phyloP scores from a whole-genome alignment of 306 rosid genomes.

The Albizia julibrissin region DNA sequence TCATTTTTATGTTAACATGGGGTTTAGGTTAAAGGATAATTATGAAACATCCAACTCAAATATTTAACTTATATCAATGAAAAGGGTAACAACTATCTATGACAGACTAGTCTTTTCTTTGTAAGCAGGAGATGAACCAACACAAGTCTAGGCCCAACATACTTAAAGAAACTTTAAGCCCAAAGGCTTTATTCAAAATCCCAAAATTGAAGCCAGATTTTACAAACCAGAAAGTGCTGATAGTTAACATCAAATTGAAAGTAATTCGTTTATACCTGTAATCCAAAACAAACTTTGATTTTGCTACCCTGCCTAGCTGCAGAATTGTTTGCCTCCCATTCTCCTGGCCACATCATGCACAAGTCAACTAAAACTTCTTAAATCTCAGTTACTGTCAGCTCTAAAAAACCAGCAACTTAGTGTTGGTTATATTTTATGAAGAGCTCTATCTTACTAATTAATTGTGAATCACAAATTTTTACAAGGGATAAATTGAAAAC shows the following conservation, averaged over 20 bases:
- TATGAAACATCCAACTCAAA: not conserved
- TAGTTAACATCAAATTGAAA: not conserved
- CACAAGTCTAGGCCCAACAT: not conserved
- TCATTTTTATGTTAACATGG: no score
- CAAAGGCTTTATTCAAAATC: not conserved
- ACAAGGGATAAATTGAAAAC: not conserved
- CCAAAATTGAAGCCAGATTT: not conserved
- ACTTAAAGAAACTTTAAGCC: not conserved
- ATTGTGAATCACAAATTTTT: not conserved
- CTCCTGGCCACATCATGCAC: slow-evolving; percentile 48
- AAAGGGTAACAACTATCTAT: not conserved
- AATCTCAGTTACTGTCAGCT: not conserved
- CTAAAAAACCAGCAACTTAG: not conserved
- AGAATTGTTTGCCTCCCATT: slow-evolving; percentile 74
- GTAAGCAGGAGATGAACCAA: not conserved
- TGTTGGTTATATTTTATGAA: not conserved
- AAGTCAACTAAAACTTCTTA: slow-evolving; percentile 16
- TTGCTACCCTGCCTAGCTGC: slow-evolving; percentile 85
- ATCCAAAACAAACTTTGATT: slow-evolving; percentile 83
- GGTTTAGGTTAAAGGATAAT: no score
- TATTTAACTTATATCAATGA: not conserved
- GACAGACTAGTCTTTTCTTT: not conserved
- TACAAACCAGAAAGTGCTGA: not conserved
- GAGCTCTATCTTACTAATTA: not conserved
- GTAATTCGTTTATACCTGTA: slow-evolving; percentile 56